Evolutionary conservation across 768 basidiomycete species (phyloP).

Genomic region (Paxillus involutus): DNA sequence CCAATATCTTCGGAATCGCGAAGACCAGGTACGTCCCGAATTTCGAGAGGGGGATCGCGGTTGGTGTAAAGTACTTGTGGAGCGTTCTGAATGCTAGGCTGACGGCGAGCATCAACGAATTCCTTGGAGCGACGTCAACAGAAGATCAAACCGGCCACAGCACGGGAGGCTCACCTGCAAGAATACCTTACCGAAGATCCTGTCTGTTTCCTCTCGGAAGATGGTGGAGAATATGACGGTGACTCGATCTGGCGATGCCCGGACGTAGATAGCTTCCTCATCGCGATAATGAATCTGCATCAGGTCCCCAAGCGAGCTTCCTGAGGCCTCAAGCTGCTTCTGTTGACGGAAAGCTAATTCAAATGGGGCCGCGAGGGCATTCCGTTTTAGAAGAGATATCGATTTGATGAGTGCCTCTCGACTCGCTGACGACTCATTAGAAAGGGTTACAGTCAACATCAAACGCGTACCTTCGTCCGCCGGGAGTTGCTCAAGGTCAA

Average conservation of each 20-base stretch:
- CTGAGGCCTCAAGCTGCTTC: conserved; percentile 77
- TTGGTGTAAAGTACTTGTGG: conserved; percentile 96
- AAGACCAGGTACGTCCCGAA: conserved; percentile 81
- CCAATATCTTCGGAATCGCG: conserved; percentile 86
- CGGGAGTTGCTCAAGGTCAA: conserved; percentile 87
- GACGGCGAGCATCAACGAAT: conserved; percentile 97
- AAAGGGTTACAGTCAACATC: background rate
- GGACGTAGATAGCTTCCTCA: conserved; percentile 95
- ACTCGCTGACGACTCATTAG: conserved; percentile 51
- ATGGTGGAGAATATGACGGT: conserved; percentile 97
- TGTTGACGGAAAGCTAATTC: conserved; percentile 84
- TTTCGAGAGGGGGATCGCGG: conserved; percentile 95
- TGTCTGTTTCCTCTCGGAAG: conserved; percentile 96
- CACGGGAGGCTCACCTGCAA: conserved; percentile 65
- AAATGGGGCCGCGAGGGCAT: conserved; percentile 93
- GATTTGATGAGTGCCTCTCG: conserved; percentile 80
- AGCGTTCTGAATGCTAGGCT: conserved; percentile 91
- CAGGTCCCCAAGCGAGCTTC: conserved; percentile 69
- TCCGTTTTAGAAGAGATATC: conserved; percentile 84
- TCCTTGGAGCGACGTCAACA: conserved; percentile 52
- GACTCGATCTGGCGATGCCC: conserved; percentile 91
- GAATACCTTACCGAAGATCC: conserved; percentile 97
- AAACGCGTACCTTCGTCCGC: conserved; percentile 64
- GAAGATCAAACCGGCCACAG: background rate
- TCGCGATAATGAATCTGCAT: conserved; percentile 95